Percentiles rank a stretch among this genome's conserved stretches.
Conservation (phyloP, 768 basidiomycete species). For the Cyclocybe cylindracea region DNA sequence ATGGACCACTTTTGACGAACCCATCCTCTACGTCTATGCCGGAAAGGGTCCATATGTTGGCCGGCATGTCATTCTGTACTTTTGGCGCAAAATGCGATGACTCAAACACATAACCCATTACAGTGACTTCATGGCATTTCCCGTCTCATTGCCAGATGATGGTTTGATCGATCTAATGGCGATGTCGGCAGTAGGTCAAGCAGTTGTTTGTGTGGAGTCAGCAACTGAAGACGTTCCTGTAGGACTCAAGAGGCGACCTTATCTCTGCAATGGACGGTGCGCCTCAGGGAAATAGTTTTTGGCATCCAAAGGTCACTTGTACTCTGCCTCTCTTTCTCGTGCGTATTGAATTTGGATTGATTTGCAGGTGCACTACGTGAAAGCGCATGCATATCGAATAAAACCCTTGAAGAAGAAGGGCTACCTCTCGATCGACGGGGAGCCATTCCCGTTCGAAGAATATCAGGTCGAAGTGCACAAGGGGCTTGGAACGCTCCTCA, state of each 20-base stretch:
- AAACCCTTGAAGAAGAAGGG: conserved; percentile 59
- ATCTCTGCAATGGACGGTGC: conserved; percentile 60
- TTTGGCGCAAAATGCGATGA: not conserved
- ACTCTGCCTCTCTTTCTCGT: not conserved
- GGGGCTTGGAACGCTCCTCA: conserved; percentile 66
- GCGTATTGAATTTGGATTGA: not conserved
- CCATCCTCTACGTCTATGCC: conserved; percentile 69
- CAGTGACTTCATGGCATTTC: conserved; percentile 82
- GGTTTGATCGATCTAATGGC: conserved; percentile 73
- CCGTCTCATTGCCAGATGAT: conserved; percentile 77
- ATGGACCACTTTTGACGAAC: conserved; percentile 74
- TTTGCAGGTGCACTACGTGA: conserved; percentile 66
- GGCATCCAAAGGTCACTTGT: conserved; percentile 55
- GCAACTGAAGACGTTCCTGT: not conserved
- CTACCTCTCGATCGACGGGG: conserved; percentile 75
- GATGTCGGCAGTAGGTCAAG: conserved; percentile 58
- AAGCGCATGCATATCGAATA: conserved; percentile 73
- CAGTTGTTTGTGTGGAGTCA: not conserved
- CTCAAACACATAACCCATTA: not conserved
- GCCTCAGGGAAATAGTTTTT: conserved; percentile 60
- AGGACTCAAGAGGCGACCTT: conserved; percentile 55
- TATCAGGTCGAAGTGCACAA: conserved; percentile 78
- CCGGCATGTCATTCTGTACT: conserved; percentile 39
- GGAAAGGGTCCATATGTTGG: conserved; percentile 80
- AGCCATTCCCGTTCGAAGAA: conserved; percentile 70